Evolutionary conservation across 768 basidiomycete genomes (phyloP).

Genomic region (Megacollybia marginata): DNA sequence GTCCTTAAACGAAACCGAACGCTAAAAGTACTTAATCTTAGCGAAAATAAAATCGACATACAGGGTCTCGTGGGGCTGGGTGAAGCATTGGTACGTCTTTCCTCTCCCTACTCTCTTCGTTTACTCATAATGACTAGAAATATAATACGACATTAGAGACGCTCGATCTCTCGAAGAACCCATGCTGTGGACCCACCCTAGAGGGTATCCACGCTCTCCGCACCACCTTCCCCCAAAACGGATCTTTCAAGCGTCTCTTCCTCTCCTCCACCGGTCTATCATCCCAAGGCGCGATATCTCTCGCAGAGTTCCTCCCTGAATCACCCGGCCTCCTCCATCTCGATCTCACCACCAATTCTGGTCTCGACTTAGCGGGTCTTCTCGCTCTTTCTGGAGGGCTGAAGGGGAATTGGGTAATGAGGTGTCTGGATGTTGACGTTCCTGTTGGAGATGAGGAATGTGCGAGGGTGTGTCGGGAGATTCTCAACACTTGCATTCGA

Average conservation of each 20-base stretch:
- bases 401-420: conserved; percentile 76
- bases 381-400: conserved; percentile 87
- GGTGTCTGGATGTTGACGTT: conserved; percentile 91
- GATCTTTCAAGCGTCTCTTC: conserved; percentile 86
- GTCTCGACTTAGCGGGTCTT: conserved; percentile 56
- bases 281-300: conserved; percentile 82
- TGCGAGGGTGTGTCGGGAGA: conserved; percentile 72
- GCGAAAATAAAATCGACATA: conserved; percentile 90
- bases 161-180: conserved; percentile 87
- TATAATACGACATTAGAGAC: conserved; percentile 93
- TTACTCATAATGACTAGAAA: conserved; percentile 47
- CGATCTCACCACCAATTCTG: conserved; percentile 76
- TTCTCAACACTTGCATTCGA: conserved; percentile 82
- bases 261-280: conserved; percentile 76
- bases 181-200: conserved; percentile 70
- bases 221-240: conserved; percentile 89
- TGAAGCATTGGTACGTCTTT: conserved; percentile 72
- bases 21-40: conserved; percentile 86
- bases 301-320: conserved; percentile 96
- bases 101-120: not conserved
- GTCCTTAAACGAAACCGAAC: conserved; percentile 95
- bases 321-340: conserved; percentile 82
- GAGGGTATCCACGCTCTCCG: conserved; percentile 61
- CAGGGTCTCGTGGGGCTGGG: conserved; percentile 73
- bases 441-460: conserved; percentile 54